These are phyloP conservation scores for Magnolia officinalis DNA, from an alignment of 164 flowering plant genomes.

Conservation along the genomic window DNA sequence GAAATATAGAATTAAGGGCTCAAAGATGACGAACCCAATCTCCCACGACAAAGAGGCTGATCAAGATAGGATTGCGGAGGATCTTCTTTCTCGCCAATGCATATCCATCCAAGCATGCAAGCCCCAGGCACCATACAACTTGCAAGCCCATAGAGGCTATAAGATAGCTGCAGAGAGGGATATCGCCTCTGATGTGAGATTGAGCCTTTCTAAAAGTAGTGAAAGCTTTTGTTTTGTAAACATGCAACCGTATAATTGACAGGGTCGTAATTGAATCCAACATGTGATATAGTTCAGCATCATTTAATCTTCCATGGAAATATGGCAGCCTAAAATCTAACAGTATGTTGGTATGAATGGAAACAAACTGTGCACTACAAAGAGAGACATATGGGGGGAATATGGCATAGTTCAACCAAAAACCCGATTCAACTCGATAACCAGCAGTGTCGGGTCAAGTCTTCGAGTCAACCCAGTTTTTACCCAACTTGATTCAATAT, in stretches of 20 bases:
- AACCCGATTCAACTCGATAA: too few relatives aligned
- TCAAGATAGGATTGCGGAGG: slow-evolving; percentile 43
- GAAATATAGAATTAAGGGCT: not conserved
- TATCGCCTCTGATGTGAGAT: too few relatives aligned
- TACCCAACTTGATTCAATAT: too few relatives aligned
- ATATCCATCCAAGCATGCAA: slow-evolving; percentile 61
- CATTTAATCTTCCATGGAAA: not conserved
- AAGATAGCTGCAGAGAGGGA: slow-evolving; percentile 51
- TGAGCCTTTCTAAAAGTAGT: too few relatives aligned
- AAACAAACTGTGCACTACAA: too few relatives aligned
- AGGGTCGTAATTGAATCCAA: not conserved
- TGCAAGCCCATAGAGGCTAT: slow-evolving; percentile 83
- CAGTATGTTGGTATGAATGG: not conserved
- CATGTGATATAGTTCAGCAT: not conserved
- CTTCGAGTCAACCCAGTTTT: too few relatives aligned
- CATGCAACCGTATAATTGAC: not conserved
- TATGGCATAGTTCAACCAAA: too few relatives aligned
- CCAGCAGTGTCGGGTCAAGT: too few relatives aligned
- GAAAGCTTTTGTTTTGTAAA: not conserved
- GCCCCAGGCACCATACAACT: slow-evolving; percentile 70
- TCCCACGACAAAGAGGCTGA: slow-evolving; percentile 70
- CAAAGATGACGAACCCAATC: slow-evolving; percentile 53
- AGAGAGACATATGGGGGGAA: too few relatives aligned
- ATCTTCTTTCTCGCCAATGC: slow-evolving; percentile 41
- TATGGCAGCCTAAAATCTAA: not conserved